Evolutionary conservation across 441 rosid genomes (phyloP).

Genomic region (Geranium incanum): DNA sequence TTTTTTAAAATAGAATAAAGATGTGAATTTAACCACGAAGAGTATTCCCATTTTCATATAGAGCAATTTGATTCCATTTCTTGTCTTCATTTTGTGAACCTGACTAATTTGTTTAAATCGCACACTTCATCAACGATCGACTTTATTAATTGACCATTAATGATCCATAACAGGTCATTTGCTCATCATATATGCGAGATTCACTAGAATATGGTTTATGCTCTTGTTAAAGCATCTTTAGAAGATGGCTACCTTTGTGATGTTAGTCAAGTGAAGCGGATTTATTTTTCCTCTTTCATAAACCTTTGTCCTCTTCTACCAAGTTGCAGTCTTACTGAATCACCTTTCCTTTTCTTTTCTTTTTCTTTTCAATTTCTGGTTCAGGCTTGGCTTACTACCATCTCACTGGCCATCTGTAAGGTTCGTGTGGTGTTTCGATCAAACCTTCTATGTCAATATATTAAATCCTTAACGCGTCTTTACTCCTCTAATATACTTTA

Average conservation of each 20-base stretch:
- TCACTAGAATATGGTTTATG: no score
- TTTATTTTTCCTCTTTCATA: not conserved
- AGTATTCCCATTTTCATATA: not conserved
- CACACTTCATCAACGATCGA: not conserved
- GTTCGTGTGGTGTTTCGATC: constrained; percentile 34
- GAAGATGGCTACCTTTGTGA: no score
- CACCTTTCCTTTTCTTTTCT: not conserved
- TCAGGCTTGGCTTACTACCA: constrained; percentile 85
- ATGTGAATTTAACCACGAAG: not conserved
- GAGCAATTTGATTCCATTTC: not conserved
- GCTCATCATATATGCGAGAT: no score
- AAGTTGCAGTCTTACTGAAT: not conserved
- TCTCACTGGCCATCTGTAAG: constrained; percentile 68
- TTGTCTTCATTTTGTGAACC: no score
- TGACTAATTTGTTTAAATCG: not conserved
- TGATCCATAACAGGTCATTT: no score
- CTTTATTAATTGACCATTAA: no score
- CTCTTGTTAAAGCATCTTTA: no score
- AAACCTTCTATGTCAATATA: not conserved
- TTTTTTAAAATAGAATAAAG: not conserved
- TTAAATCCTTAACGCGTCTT: not conserved
- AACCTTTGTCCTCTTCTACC: not conserved
- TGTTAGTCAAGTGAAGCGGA: not conserved
- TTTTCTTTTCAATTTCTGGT: constrained; percentile 2
- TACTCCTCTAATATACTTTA: constrained; percentile 8